A percentile compares a stretch with the other conserved stretches of the same genome.
phyloP scores from a whole-genome alignment of 805 yeast species.

The Ogataea kodamae region DNA sequence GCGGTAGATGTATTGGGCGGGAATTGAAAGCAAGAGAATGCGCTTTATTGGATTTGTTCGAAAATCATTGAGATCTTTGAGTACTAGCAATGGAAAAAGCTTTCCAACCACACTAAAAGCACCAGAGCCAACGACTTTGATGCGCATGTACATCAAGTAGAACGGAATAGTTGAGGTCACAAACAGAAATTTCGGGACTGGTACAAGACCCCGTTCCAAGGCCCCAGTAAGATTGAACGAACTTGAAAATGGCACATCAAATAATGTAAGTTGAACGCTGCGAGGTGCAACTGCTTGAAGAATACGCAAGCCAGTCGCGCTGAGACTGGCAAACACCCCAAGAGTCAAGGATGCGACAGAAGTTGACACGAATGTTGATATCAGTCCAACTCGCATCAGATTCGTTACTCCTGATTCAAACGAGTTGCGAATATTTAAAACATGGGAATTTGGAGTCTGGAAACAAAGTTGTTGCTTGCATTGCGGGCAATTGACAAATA shows the following conservation, averaged over 20 bases:
- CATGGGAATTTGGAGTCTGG: constrained; percentile 22
- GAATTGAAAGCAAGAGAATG: constrained; percentile 15
- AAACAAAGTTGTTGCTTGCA: constrained; percentile 33
- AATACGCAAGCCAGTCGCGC: constrained; percentile 31
- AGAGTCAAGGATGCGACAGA: constrained; percentile 24
- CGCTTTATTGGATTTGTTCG: constrained; percentile 14
- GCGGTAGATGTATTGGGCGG: constrained; percentile 20
- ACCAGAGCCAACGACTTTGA: constrained; percentile 10
- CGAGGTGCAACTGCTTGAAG: constrained; percentile 30
- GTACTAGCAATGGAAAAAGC: constrained; percentile 15
- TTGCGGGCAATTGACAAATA: constrained; percentile 36
- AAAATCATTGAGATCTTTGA: constrained; percentile 15
- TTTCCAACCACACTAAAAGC: constrained; percentile 11
- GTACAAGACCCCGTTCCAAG: constrained; percentile 19
- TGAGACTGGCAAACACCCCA: constrained; percentile 19
- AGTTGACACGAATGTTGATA: constrained; percentile 19
- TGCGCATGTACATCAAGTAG: constrained; percentile 26
- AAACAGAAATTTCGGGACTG: constrained; percentile 22
- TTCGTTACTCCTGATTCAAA: constrained; percentile 15
- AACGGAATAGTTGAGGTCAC: constrained; percentile 32
- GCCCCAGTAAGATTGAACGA: constrained; percentile 17
- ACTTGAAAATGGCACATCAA: constrained; percentile 22
- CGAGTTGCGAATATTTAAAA: constrained; percentile 15
- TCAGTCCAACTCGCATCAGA: constrained; percentile 19
- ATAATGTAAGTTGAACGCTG: constrained; percentile 30